A percentile compares a stretch with the other conserved stretches of the same genome.
phyloP scores from a whole-genome alignment of 441 rosid genomes.

The Populus trichocarpa region DNA sequence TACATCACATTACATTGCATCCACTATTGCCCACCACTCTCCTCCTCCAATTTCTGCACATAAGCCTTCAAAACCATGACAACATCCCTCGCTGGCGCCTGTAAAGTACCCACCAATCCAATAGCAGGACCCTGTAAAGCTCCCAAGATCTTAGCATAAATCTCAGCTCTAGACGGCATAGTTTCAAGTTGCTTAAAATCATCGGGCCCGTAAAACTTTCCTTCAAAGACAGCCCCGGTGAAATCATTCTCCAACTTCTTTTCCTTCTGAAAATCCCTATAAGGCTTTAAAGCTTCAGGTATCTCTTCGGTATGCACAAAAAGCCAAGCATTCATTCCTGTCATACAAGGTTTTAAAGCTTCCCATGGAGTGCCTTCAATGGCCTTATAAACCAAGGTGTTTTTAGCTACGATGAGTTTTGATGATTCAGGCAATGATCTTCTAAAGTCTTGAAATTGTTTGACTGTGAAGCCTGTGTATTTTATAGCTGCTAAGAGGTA shows the following conservation, averaged over 20 bases:
- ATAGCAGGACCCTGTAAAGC: slow-evolving; percentile 68
- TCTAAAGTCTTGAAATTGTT: slow-evolving; percentile 80
- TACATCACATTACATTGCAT: slow-evolving; percentile 4
- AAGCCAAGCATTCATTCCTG: slow-evolving; percentile 93
- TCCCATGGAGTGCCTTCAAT: slow-evolving; percentile 89
- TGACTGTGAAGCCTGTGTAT: slow-evolving; percentile 75
- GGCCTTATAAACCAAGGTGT: slow-evolving; percentile 80
- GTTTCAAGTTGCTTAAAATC: slow-evolving; percentile 68
- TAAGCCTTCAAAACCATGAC: slow-evolving; percentile 81
- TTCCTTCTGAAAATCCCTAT: slow-evolving; percentile 73
- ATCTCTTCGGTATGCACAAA: slow-evolving; percentile 89
- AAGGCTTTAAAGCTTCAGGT: slow-evolving; percentile 81
- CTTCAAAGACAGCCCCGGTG: slow-evolving; percentile 85
- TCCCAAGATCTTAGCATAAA: slow-evolving; percentile 77
- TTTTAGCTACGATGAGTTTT: slow-evolving; percentile 75
- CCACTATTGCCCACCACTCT: slow-evolving; percentile 46
- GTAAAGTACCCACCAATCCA: slow-evolving; percentile 69
- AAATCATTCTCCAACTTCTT: slow-evolving; percentile 76
- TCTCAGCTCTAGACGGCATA: slow-evolving; percentile 83
- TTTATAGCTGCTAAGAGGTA: slow-evolving; percentile 73
- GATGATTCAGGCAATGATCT: slow-evolving; percentile 63
- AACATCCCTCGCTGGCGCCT: slow-evolving; percentile 84
- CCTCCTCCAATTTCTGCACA: slow-evolving; percentile 85
- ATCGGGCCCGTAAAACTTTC: slow-evolving; percentile 74
- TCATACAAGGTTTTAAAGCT: slow-evolving; percentile 86